Conservation (phyloP, 2,329 filamentous ascomycete genomes). For the Madurella mycetomatis region DNA sequence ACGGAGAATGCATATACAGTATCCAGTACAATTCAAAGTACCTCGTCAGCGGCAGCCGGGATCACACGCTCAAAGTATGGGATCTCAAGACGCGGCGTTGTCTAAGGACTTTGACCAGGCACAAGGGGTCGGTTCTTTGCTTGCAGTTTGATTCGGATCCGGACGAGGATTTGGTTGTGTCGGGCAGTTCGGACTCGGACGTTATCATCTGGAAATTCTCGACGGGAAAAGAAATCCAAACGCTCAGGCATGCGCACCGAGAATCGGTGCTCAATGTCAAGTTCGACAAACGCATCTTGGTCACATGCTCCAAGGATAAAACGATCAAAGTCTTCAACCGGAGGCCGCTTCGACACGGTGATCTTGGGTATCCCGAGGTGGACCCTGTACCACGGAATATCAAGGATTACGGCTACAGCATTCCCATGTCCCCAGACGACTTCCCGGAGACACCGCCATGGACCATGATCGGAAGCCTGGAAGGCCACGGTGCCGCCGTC, state of each 20-base stretch:
- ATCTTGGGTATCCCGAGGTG: conserved; percentile 52
- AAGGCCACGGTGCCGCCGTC: conserved; percentile 85
- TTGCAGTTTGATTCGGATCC: conserved; percentile 89
- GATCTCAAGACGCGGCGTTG: conserved; percentile 76
- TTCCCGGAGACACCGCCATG: conserved; percentile 59
- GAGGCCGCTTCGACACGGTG: conserved; percentile 56
- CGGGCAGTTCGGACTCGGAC: conserved; percentile 86
- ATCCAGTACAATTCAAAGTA: conserved; percentile 83
- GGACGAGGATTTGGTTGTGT: conserved; percentile 87
- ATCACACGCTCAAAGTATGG: conserved; percentile 86
- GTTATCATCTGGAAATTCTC: conserved; percentile 93
- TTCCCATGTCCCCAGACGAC: conserved; percentile 40
- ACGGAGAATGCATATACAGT: conserved; percentile 90
- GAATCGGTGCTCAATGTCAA: conserved; percentile 92
- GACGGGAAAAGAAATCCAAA: conserved; percentile 76
- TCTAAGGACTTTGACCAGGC: conserved; percentile 64
- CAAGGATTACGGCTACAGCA: conserved; percentile 51
- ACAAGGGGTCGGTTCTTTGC: conserved; percentile 84
- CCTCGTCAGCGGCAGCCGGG: conserved; percentile 88
- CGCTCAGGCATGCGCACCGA: conserved; percentile 69
- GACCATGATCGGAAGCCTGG: conserved; percentile 70
- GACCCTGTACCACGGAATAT: conserved; percentile 50
- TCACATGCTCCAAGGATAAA: conserved; percentile 97
- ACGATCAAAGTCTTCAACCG: conserved; percentile 96
- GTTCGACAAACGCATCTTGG: conserved; percentile 85